phyloP scores from a whole-genome alignment of 495 filamentous ascomycete genomes.

The Lasiosphaeria miniovina region DNA sequence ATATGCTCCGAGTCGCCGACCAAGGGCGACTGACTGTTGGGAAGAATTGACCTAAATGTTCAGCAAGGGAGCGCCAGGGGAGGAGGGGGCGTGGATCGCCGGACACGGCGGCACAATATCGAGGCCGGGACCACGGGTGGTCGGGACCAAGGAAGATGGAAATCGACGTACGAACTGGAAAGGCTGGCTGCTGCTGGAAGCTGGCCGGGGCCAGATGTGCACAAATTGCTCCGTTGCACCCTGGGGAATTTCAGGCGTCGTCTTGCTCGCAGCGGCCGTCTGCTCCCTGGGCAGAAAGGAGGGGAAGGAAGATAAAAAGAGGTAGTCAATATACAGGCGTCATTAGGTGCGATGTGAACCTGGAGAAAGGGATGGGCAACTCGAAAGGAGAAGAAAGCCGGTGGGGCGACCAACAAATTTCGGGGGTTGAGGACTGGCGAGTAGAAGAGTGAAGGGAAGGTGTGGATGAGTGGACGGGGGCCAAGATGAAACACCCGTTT shows the following conservation, averaged over 20 bases:
- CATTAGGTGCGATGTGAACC: constrained; percentile 30
- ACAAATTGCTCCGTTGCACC: not conserved
- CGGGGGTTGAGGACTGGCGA: constrained; percentile 20
- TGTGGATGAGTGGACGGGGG: constrained; percentile 10
- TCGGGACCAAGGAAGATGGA: not conserved
- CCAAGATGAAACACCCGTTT: constrained; percentile 29
- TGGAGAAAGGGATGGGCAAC: constrained; percentile 25
- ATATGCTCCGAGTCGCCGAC: constrained; percentile 9
- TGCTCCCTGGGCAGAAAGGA: constrained; percentile 14
- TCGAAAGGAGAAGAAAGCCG: constrained; percentile 17
- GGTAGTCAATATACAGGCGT: constrained; percentile 33
- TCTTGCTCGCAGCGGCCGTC: not conserved
- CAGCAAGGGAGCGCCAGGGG: constrained; percentile 17
- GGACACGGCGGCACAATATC: constrained; percentile 11
- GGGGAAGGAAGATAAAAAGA: constrained; percentile 14
- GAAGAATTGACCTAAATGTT: constrained; percentile 8
- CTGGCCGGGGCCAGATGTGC: no score
- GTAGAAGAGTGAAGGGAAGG: constrained; percentile 19
- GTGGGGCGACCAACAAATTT: constrained; percentile 21
- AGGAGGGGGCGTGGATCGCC: constrained; percentile 12
- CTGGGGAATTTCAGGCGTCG: not conserved
- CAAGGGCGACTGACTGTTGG: constrained; percentile 11
- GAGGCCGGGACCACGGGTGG: not conserved
- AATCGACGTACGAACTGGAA: not conserved
- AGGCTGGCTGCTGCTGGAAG: not conserved